Evolutionary conservation across 2,329 filamentous ascomycete genomes (phyloP).

Genomic region (Nigrospora osmanthi): DNA sequence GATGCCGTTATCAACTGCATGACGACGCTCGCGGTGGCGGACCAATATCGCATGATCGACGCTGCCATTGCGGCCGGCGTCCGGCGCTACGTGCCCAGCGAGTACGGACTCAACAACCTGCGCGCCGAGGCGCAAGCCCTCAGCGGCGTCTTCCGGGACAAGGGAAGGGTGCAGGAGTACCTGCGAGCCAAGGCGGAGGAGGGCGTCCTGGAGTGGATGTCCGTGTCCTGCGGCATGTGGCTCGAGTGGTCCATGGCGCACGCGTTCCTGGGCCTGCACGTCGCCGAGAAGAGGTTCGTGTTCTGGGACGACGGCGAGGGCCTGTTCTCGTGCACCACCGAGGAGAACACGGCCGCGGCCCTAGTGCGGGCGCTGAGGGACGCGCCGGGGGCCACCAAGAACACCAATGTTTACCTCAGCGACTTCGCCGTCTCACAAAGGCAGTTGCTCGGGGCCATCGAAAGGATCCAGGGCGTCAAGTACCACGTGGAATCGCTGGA

Average conservation of each 20-base stretch:
- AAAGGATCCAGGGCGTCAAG: slow-evolving; percentile 39
- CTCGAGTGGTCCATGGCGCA: slow-evolving; percentile 17
- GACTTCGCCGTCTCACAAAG: slow-evolving; percentile 23
- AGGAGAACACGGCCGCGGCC: slow-evolving; percentile 23
- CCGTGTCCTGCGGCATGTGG: slow-evolving; percentile 19
- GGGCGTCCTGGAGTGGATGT: slow-evolving; percentile 21
- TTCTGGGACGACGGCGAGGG: slow-evolving; percentile 25
- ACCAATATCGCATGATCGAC: slow-evolving; percentile 44
- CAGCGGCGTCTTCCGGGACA: slow-evolving; percentile 15
- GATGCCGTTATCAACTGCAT: slow-evolving; percentile 34
- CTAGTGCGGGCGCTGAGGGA: slow-evolving; percentile 17
- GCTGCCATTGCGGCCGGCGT: slow-evolving; percentile 47
- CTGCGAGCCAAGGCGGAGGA: slow-evolving; percentile 14
- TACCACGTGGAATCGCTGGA: slow-evolving; percentile 17
- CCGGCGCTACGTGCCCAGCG: slow-evolving; percentile 45
- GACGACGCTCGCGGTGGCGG: slow-evolving; percentile 16
- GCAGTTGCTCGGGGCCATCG: slow-evolving; percentile 34
- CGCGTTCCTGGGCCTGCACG: slow-evolving; percentile 17
- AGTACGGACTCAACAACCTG: slow-evolving; percentile 35
- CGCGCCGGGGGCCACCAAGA: slow-evolving; percentile 21
- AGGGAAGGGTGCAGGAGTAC: slow-evolving; percentile 18
- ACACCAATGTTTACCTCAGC: slow-evolving; percentile 21
- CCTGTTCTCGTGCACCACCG: slow-evolving; percentile 22
- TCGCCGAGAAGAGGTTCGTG: slow-evolving; percentile 11
- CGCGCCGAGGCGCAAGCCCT: slow-evolving; percentile 15